Evolutionary conservation across 176 grass and related monocot genomes (phyloP).

Genomic region (Puya raimondii): DNA sequence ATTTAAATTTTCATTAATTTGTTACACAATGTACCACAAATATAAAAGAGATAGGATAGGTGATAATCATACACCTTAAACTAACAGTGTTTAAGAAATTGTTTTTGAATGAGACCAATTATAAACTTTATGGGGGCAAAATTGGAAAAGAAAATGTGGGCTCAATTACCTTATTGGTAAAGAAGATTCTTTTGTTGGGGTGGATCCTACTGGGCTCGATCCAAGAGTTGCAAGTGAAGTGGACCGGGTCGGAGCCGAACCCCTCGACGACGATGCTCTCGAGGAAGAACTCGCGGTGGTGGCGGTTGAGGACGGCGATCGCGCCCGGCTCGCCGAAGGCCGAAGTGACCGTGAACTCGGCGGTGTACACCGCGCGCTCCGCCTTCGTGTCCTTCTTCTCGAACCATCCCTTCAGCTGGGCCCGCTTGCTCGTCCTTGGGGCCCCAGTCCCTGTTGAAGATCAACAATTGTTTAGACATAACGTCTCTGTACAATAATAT

Average conservation of each 20-base stretch:
- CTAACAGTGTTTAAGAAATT: not conserved
- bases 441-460: conserved; percentile 34
- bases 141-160: not conserved
- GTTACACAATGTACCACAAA: no score
- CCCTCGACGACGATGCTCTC: conserved; percentile 80
- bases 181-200: conserved; percentile 48
- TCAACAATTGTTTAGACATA: not conserved
- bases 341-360: conserved; percentile 68
- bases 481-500: not conserved
- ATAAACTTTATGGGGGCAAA: no score
- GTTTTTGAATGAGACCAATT: no score
- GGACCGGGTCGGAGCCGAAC: conserved; percentile 45
- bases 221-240: conserved; percentile 85
- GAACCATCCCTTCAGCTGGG: conserved; percentile 61
- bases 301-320: conserved; percentile 62
- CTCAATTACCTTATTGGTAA: conserved; percentile 44
- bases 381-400: conserved; percentile 73
- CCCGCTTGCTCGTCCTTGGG: conserved; percentile 44
- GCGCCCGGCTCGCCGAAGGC: conserved; percentile 76
- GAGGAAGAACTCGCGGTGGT: conserved; percentile 70
- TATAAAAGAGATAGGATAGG: no score
- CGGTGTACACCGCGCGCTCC: conserved; percentile 70
- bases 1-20: no score
- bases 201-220: conserved; percentile 44
- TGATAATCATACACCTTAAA: no score